A percentile compares a stretch with the other conserved stretches of the same genome.
Conservation (phyloP, 2,329 filamentous ascomycete genomes). For the Macrophomina phaseolina region DNA sequence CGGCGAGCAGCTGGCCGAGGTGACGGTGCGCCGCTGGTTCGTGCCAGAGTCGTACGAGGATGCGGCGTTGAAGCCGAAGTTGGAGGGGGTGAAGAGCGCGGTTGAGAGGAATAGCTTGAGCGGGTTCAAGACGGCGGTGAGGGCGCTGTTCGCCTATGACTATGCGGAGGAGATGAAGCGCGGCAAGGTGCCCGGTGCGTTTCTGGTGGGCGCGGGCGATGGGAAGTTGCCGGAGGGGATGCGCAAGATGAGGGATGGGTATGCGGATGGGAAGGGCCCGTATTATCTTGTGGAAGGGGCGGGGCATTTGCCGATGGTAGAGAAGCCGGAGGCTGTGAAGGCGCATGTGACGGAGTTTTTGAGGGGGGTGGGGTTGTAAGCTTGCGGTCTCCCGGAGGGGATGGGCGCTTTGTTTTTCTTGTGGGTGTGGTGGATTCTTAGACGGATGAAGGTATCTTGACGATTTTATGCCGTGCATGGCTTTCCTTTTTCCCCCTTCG, state of each 20-base stretch:
- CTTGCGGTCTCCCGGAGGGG: too few relatives aligned
- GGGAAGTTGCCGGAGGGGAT: constrained; percentile 79
- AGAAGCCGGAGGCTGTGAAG: constrained; percentile 72
- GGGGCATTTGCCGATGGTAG: constrained; percentile 85
- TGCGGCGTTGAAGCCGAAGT: constrained; percentile 55
- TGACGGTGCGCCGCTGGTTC: constrained; percentile 81
- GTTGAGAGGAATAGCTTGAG: constrained; percentile 71
- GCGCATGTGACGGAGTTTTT: constrained; percentile 65
- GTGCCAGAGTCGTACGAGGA: constrained; percentile 63
- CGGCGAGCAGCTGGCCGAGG: constrained; percentile 65
- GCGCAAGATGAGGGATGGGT: constrained; percentile 68
- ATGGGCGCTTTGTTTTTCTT: too few relatives aligned
- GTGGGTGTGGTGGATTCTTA: too few relatives aligned
- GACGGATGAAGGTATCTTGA: too few relatives aligned
- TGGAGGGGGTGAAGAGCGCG: constrained; percentile 68
- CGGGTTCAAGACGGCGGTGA: constrained; percentile 71
- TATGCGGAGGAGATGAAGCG: constrained; percentile 61
- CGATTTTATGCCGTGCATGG: too few relatives aligned
- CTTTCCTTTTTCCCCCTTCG: too few relatives aligned
- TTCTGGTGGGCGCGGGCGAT: constrained; percentile 76
- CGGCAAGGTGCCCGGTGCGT: constrained; percentile 65
- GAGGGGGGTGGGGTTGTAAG: constrained; percentile 8
- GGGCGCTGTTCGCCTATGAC: constrained; percentile 75
- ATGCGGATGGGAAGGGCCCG: constrained; percentile 47
- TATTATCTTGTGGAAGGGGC: constrained; percentile 71